Percentiles rank a stretch among this genome's conserved stretches.
These are phyloP conservation scores for Ligustrum vulgare DNA, from an alignment of 257 asterid genomes.

Conservation along the genomic window DNA sequence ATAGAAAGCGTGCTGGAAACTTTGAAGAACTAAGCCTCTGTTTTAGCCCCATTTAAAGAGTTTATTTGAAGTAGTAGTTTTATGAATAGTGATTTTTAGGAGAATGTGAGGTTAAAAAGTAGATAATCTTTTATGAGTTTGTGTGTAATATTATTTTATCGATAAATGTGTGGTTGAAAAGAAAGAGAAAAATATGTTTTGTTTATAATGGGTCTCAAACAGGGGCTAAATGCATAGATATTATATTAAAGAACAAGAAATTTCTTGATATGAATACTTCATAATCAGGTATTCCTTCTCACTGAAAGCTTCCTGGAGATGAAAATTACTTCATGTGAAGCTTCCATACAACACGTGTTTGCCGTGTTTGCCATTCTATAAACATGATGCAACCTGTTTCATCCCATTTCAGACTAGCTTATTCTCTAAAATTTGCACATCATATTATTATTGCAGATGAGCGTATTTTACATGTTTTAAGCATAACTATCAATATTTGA, in stretches of 20 bases:
- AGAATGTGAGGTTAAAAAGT: too few relatives aligned
- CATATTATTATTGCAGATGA: background rate
- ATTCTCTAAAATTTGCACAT: background rate
- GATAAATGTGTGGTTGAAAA: too few relatives aligned
- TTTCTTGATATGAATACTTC: background rate
- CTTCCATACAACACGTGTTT: background rate
- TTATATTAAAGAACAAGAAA: background rate
- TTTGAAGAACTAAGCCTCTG: background rate
- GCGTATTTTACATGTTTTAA: background rate
- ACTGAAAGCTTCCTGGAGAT: background rate
- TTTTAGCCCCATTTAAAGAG: too few relatives aligned
- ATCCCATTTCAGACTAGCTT: background rate
- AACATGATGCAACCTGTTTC: background rate
- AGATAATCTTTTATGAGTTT: too few relatives aligned
- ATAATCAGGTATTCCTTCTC: slow-evolving; percentile 1
- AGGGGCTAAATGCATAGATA: slow-evolving; percentile 2
- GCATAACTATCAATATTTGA: background rate
- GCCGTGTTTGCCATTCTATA: background rate
- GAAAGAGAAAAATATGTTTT: too few relatives aligned
- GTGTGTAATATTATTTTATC: too few relatives aligned
- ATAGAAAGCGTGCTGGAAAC: background rate
- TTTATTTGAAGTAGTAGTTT: too few relatives aligned
- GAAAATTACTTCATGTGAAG: background rate
- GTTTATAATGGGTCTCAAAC: too few relatives aligned
- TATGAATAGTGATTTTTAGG: too few relatives aligned